Evolutionary conservation across 306 rosid species (phyloP), one percentile per base, ranked within the genome.

Genomic region (Heteromeles arbutifolia): DNA sequence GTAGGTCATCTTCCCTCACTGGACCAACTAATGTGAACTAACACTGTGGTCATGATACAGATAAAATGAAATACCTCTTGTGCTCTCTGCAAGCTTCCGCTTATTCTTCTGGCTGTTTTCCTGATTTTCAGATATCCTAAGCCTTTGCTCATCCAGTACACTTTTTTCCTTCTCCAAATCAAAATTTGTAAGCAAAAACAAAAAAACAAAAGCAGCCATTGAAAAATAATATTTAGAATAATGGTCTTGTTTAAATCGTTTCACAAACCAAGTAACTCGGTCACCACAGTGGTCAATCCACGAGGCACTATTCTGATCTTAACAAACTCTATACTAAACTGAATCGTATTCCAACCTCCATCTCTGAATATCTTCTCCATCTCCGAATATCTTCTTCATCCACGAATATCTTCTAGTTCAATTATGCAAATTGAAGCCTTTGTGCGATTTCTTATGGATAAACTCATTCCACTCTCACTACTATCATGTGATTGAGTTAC

Each of bases 81-180:
- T 89, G 86, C 89, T 95, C 84, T 95, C 99, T 3, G 97, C 97
- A 76, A 95, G 99, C 91, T 95, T 95, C 78, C 98, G 93, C 48
- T 98, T 81, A 76, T 95, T 95, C 81, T 92, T 95, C 90, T 89
- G 97, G 90, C 99, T 95, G 79, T 92, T 95, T 65, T 95, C 99
- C 85, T 95, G 99, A 80, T 95, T 95, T 76, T 92, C 97, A 5
- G 97, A 96, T 78, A 95, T 92, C 65, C 90, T 88, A 75, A 92
- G 92, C 80, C 99, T 98, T 82, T 95, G 99, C 68, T 92, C 98
- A 84, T 95, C 99, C 90, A 95, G 70, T 37, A 87, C 72, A 11
- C 88, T 82, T 80, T 89, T 92, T 85, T 92, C 99, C 88, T 88
- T 92, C 92, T 95, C 99, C 77, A 92, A 84, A 79, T 95, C 97